These are phyloP conservation scores for Diaporthe sp. DNA, from an alignment of 2,329 filamentous ascomycete species.

Conservation along the genomic window DNA sequence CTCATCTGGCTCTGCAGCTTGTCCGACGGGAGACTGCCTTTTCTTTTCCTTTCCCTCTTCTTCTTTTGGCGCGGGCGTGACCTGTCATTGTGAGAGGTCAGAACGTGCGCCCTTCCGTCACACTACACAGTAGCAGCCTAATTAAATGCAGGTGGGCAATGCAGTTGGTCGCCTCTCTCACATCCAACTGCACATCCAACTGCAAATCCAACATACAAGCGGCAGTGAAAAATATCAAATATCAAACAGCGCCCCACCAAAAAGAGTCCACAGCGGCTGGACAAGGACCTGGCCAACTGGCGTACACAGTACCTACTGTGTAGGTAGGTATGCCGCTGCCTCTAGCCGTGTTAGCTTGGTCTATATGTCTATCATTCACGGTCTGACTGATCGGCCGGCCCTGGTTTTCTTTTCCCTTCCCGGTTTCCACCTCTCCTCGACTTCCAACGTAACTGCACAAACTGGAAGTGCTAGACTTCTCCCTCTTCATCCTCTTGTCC, in stretches of 20 bases:
- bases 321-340: no score
- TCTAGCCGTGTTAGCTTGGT: not conserved
- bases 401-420: not conserved
- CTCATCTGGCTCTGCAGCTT: not conserved
- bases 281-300: no score
- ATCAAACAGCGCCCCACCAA: not conserved
- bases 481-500: not conserved
- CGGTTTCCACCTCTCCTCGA: not conserved
- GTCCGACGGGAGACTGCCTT: not conserved
- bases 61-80: not conserved
- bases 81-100: not conserved
- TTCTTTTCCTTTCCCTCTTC: not conserved
- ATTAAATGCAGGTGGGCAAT: not conserved
- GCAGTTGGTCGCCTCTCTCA: constrained; percentile 9
- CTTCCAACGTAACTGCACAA: not conserved
- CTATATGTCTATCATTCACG: constrained; percentile 20
- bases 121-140: not conserved
- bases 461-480: not conserved
- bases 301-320: no score
- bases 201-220: not conserved
- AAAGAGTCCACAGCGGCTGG: not conserved
- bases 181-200: constrained; percentile 10
- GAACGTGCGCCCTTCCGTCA: not conserved
- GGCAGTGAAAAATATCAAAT: not conserved
- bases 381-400: constrained; percentile 19